Evolutionary conservation across 169 alveolate genomes (phyloP).

Genomic region (Cryptosporidium sp.): DNA sequence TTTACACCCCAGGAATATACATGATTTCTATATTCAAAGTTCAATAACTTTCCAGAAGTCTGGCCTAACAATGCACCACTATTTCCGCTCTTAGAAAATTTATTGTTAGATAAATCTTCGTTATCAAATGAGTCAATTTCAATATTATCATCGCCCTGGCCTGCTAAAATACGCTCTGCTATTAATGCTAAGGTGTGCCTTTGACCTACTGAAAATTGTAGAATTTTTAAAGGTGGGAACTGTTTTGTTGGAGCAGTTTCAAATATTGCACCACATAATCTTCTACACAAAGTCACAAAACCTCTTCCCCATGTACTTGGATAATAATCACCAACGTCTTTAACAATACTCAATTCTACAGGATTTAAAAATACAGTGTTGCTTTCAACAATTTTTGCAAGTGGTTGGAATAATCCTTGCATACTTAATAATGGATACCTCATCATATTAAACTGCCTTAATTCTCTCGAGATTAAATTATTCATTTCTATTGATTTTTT

Average conservation of each 20-base stretch:
- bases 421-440: constrained; percentile 69
- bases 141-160: constrained; percentile 57
- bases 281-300: constrained; percentile 70
- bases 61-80: constrained; percentile 69
- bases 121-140: constrained; percentile 46
- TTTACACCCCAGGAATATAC: constrained; percentile 72
- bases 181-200: constrained; percentile 65
- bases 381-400: constrained; percentile 74
- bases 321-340: constrained; percentile 64
- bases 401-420: constrained; percentile 76
- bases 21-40: constrained; percentile 73
- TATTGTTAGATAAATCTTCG: neutral
- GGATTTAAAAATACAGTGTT: constrained; percentile 73
- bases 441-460: constrained; percentile 69
- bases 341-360: constrained; percentile 38
- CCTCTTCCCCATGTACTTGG: constrained; percentile 76
- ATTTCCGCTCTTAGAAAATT: constrained; percentile 1
- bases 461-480: constrained; percentile 41
- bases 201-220: constrained; percentile 71
- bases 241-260: constrained; percentile 74
- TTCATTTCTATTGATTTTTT: constrained; percentile 46
- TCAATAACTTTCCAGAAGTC: constrained; percentile 60
- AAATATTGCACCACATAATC: constrained; percentile 67
- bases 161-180: constrained; percentile 67
- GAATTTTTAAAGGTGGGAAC: constrained; percentile 69